A percentile compares a stretch with the other conserved stretches of the same genome.
phyloP scores from a whole-genome alignment of 345 rosid species.

The Eucalyptus shirleyi region DNA sequence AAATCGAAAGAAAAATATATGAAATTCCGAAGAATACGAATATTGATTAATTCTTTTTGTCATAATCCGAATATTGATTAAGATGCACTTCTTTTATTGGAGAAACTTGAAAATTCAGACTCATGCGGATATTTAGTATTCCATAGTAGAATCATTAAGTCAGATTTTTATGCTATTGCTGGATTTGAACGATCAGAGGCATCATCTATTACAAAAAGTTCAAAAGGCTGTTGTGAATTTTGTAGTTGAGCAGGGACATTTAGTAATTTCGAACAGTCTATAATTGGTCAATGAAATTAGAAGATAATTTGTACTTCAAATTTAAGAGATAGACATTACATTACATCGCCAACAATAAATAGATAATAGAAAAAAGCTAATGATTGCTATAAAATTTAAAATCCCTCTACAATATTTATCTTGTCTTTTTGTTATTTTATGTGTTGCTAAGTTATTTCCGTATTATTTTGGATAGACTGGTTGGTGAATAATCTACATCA shows the following conservation, averaged over 20 bases:
- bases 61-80: background rate
- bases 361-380: background rate
- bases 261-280: background rate
- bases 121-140: background rate
- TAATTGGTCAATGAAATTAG: background rate
- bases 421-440: background rate
- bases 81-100: background rate
- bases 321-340: background rate
- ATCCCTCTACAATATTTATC: background rate
- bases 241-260: background rate
- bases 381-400: background rate
- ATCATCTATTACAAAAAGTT: background rate
- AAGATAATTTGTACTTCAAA: background rate
- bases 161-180: background rate
- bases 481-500: background rate
- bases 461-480: background rate
- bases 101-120: background rate
- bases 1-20: background rate
- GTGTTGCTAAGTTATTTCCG: background rate
- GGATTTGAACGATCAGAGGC: background rate
- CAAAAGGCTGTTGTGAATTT: background rate
- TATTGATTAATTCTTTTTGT: background rate
- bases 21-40: background rate
- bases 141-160: background rate
- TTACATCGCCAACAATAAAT: background rate